phyloP scores from a whole-genome alignment of 176 grass and related monocot species.

The Otatea glauca region DNA sequence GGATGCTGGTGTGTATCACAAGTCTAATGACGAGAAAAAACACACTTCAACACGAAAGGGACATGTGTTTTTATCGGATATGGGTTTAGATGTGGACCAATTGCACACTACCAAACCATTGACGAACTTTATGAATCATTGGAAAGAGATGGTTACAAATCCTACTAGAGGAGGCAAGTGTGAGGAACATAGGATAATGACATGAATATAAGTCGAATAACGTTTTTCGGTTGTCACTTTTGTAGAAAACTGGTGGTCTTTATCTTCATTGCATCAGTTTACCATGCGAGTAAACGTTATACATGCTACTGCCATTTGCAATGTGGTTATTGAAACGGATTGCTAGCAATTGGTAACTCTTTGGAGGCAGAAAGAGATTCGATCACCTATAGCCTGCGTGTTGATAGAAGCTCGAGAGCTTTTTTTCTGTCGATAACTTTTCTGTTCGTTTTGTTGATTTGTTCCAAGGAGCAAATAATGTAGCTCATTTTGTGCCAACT shows the following conservation, averaged over 20 bases:
- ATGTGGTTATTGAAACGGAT: too few species aligned
- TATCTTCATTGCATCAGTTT: neutral
- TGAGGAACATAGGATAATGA: slow-evolving; percentile 6
- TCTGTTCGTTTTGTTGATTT: too few species aligned
- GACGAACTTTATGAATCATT: slow-evolving; percentile 34
- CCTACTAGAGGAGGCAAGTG: neutral
- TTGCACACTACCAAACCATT: slow-evolving; percentile 23
- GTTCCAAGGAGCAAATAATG: too few species aligned
- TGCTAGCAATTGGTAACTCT: too few species aligned
- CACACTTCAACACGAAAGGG: neutral
- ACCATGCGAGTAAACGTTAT: neutral
- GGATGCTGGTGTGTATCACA: slow-evolving; percentile 10
- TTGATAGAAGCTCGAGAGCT: too few species aligned
- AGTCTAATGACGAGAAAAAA: slow-evolving; percentile 26
- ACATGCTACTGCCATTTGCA: too few species aligned
- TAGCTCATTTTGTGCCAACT: too few species aligned
- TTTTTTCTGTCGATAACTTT: too few species aligned
- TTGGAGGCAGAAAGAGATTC: too few species aligned
- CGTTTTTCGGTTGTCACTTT: neutral
- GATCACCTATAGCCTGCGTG: too few species aligned
- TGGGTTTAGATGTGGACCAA: slow-evolving; percentile 40
- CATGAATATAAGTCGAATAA: neutral
- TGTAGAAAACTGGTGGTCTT: neutral
- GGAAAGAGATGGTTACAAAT: slow-evolving; percentile 17
- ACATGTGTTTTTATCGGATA: slow-evolving; percentile 34